Evolutionary conservation across 805 yeast genomes (phyloP).

Genomic region (Komagataella pastoris): DNA sequence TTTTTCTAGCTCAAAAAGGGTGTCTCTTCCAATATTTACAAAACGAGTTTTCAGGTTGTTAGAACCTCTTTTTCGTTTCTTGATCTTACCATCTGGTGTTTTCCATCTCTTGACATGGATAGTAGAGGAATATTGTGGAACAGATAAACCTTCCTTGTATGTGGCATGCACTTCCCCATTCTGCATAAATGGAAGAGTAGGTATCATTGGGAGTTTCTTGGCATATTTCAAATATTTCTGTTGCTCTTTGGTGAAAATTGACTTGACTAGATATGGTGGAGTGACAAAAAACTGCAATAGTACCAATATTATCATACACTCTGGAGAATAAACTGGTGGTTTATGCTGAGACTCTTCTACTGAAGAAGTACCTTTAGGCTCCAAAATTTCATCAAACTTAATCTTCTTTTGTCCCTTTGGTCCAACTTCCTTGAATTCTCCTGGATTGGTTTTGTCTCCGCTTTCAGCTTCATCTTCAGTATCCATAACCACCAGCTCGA

Average conservation of each 20-base stretch:
- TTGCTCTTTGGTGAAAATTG: conserved; percentile 39
- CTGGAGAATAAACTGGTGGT: conserved; percentile 11
- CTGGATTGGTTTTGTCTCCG: neutral
- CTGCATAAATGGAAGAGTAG: conserved; percentile 65
- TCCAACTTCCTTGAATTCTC: conserved; percentile 9
- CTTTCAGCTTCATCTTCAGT: conserved; percentile 13
- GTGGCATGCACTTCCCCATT: conserved; percentile 21
- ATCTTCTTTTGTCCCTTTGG: conserved; percentile 8
- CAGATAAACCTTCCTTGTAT: conserved; percentile 53
- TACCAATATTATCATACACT: conserved; percentile 44
- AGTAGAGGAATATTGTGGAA: conserved; percentile 15
- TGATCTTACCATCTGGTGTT: conserved; percentile 19
- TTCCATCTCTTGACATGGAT: conserved; percentile 24
- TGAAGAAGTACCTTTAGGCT: neutral
- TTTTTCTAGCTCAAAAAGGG: conserved; percentile 41
- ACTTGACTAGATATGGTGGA: conserved; percentile 64
- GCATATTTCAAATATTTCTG: conserved; percentile 48
- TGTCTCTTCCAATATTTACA: conserved; percentile 60
- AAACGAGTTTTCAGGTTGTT: conserved; percentile 37
- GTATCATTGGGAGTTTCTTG: conserved; percentile 52
- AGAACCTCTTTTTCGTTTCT: conserved; percentile 36
- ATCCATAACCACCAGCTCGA: conserved; percentile 64
- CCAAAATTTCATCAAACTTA: conserved; percentile 8
- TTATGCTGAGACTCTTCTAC: conserved; percentile 17
- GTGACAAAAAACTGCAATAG: conserved; percentile 73